Percentiles rank a stretch among this genome's conserved stretches.
Evolutionary conservation across 78 protist genomes (phyloP).

Genomic region (Protostelium mycophagum): DNA sequence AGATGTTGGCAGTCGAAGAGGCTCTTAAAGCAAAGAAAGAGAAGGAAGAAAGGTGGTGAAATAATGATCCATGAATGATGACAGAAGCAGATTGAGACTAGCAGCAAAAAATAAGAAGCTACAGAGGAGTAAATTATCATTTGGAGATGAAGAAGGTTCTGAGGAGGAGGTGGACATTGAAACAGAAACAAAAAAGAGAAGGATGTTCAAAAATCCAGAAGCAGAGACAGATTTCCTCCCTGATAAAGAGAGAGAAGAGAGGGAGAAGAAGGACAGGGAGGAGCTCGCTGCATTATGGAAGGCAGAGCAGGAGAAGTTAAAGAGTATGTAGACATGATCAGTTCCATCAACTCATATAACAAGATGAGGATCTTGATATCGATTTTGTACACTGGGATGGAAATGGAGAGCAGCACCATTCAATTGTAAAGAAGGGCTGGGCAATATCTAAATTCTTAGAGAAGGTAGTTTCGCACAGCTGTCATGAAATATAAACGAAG

Average conservation of each 20-base stretch:
- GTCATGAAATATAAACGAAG: too few relatives aligned
- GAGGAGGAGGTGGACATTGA: not conserved
- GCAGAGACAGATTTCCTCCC: not conserved
- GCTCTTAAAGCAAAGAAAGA: not conserved
- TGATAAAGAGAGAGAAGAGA: not conserved
- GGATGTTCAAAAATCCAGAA: not conserved
- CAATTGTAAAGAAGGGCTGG: not conserved
- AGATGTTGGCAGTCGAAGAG: not conserved
- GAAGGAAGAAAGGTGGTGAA: not conserved
- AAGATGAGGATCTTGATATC: not conserved
- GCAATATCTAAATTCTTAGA: not conserved
- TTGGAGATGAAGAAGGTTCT: not conserved
- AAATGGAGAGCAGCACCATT: not conserved
- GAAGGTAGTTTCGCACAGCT: not conserved
- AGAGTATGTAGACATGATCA: not conserved
- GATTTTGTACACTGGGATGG: not conserved
- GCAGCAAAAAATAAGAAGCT: not conserved
- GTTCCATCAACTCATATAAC: not conserved
- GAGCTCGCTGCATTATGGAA: not conserved
- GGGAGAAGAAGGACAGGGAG: not conserved
- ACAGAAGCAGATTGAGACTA: not conserved
- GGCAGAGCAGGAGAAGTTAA: not conserved
- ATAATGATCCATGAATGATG: not conserved
- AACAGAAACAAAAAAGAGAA: not conserved
- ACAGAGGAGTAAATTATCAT: not conserved